phyloP scores from a whole-genome alignment of 192 early-diverging fungal genomes.

The Linnemannia hyalina region DNA sequence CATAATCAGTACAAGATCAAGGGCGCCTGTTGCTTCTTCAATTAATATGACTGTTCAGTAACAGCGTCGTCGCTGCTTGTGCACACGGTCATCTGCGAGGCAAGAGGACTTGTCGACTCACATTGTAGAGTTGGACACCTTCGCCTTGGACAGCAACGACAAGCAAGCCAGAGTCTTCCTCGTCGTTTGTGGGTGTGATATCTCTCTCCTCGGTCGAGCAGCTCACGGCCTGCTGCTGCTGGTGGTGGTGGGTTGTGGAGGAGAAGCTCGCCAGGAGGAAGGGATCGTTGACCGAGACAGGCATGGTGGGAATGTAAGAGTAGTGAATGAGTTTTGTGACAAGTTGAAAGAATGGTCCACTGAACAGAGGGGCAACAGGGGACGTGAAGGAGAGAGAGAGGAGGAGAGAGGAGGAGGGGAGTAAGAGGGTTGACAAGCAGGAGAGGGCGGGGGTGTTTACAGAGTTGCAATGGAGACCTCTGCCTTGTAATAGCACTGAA shows the following conservation, averaged over 20 bases:
- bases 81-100: no score
- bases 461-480: conserved; percentile 6
- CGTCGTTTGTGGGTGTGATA: conserved; percentile 12
- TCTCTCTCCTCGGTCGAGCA: conserved; percentile 28
- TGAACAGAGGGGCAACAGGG: background rate
- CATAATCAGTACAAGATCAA: background rate
- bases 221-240: conserved; percentile 39
- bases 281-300: conserved; percentile 63
- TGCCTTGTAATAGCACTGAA: background rate
- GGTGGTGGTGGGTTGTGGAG: conserved; percentile 44
- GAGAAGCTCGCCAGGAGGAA: conserved; percentile 63
- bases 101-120: conserved; percentile 22
- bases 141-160: conserved; percentile 66
- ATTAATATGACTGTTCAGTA: background rate
- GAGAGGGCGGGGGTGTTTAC: background rate
- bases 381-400: background rate
- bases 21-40: background rate
- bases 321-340: background rate
- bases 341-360: background rate
- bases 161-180: conserved; percentile 41
- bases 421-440: background rate
- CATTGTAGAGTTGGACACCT: conserved; percentile 67
- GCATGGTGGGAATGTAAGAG: conserved; percentile 39
- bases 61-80: background rate
- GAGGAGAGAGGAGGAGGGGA: background rate